Evolutionary conservation across 345 rosid species (phyloP), one percentile per base, ranked within the genome.

Genomic region (Kandelia obovata): DNA sequence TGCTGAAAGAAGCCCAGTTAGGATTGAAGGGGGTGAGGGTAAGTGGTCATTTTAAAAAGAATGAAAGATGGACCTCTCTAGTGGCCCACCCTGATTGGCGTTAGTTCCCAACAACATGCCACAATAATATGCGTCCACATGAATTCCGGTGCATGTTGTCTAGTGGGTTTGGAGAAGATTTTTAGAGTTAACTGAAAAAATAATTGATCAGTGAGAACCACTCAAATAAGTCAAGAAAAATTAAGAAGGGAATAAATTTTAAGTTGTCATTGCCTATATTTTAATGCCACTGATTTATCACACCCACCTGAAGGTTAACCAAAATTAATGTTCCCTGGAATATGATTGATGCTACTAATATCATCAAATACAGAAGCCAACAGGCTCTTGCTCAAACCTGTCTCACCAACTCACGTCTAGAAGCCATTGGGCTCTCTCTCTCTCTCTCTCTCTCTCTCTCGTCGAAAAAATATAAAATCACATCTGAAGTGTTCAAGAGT

Each of bases 321-420:
- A 66, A 61, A 52, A 74, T 70, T 81, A 74, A 81, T 82, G 65
- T 62, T 46, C 46, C 56, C 56, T 49, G 10, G 9, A 34, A 52
- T 69, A 70, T 67, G 59, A 79, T 67, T 65, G 80, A 73, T 80
- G 74, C 77, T 43, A 35, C 16, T 3, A 72, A 73, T 64, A 62
- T 65, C 75, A 74, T 72, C 73, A 77, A 77, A 79, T 76, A 81
- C 68, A 81, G 79, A 73, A 66, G 65, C 86, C 83, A 85, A 90
- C 89, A 83, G 88, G 84, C 88, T 81, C 84, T 76, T 80, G 77
- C 86, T 78, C 88, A 46, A 81, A 83, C 92, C 91, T 86, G 84
- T 87, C 89, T 85, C 91, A 91, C 98, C 98, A 93, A 93, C 97
- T 85, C 89, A 47, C 91, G 80, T 93, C 98, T 93, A 89, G 97